Conservation (phyloP, 1,139 yeast species). For the Candida sojae region DNA sequence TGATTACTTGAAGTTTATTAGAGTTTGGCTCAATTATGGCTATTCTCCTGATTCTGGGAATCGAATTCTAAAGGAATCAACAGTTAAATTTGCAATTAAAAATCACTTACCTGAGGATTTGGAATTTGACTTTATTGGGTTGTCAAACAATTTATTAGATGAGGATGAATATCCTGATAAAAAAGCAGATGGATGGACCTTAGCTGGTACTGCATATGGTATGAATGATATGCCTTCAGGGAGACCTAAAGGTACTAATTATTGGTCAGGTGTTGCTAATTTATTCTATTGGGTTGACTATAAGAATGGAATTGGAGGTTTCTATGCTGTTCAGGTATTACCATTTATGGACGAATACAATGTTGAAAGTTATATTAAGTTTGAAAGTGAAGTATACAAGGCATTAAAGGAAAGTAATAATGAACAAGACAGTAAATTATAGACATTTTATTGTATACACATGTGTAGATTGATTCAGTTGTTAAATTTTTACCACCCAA, state of each 20-base stretch:
- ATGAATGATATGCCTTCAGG: conserved; percentile 35
- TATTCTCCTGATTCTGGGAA: conserved; percentile 38
- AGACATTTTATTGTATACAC: neutral
- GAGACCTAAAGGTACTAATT: conserved; percentile 37
- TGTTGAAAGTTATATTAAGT: conserved; percentile 16
- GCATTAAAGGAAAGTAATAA: conserved; percentile 12
- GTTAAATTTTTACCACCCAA: too few species aligned
- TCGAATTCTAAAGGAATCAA: conserved; percentile 30
- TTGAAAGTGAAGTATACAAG: conserved; percentile 21
- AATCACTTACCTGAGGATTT: conserved; percentile 36
- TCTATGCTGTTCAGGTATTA: conserved; percentile 41
- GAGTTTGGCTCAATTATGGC: conserved; percentile 51
- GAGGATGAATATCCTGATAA: conserved; percentile 21
- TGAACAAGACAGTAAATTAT: conserved; percentile 6
- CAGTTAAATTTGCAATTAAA: conserved; percentile 32
- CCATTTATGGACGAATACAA: conserved; percentile 27
- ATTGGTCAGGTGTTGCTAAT: conserved; percentile 52
- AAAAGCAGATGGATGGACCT: conserved; percentile 77
- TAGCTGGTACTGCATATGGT: conserved; percentile 77
- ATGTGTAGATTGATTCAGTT: neutral
- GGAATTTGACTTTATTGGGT: conserved; percentile 19
- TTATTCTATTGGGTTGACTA: conserved; percentile 49
- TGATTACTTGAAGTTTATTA: conserved; percentile 45
- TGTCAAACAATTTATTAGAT: conserved; percentile 14
- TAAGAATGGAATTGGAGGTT: conserved; percentile 43